These are phyloP conservation scores for Pythium apleroticum DNA, from an alignment of 352 stramenopile species.

Conservation along the genomic window DNA sequence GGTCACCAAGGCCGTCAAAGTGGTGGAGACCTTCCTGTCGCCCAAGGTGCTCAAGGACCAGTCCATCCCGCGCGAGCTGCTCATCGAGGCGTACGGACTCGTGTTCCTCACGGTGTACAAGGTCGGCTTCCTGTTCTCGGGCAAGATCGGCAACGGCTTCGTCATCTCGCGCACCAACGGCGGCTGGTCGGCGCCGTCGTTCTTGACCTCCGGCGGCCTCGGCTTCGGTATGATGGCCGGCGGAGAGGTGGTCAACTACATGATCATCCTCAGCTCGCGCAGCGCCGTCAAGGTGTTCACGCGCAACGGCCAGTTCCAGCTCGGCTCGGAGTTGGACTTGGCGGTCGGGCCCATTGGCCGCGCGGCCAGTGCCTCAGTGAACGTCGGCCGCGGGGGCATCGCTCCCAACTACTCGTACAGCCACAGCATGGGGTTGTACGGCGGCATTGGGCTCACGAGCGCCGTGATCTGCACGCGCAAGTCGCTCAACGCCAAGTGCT, in stretches of 20 bases:
- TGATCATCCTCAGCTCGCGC: conserved; percentile 75
- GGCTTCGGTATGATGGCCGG: conserved; percentile 87
- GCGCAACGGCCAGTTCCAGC: conserved; percentile 70
- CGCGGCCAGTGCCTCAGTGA: conserved; percentile 60
- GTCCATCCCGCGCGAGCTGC: conserved; percentile 74
- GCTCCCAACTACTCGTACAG: conserved; percentile 84
- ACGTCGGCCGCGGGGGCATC: conserved; percentile 57
- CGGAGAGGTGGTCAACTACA: conserved; percentile 79
- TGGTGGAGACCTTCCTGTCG: conserved; percentile 72
- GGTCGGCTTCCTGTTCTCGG: conserved; percentile 73
- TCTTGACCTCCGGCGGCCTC: conserved; percentile 65
- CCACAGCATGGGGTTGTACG: conserved; percentile 74
- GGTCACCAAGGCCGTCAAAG: conserved; percentile 58
- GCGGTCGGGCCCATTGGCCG: conserved; percentile 68
- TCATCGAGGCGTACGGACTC: conserved; percentile 71
- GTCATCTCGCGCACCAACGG: conserved; percentile 68
- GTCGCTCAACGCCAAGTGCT: conserved; percentile 73
- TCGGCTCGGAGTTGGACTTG: conserved; percentile 73
- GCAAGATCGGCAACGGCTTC: conserved; percentile 77
- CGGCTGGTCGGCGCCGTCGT: conserved; percentile 75
- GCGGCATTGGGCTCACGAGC: conserved; percentile 65
- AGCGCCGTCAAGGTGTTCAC: conserved; percentile 81
- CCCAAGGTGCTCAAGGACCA: conserved; percentile 78
- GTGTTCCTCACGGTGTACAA: conserved; percentile 87
- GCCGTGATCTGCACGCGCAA: conserved; percentile 76